Percentiles rank a stretch among this genome's conserved stretches.
Conservation (phyloP, 257 asterid genomes). For the Gentiana dahurica region DNA sequence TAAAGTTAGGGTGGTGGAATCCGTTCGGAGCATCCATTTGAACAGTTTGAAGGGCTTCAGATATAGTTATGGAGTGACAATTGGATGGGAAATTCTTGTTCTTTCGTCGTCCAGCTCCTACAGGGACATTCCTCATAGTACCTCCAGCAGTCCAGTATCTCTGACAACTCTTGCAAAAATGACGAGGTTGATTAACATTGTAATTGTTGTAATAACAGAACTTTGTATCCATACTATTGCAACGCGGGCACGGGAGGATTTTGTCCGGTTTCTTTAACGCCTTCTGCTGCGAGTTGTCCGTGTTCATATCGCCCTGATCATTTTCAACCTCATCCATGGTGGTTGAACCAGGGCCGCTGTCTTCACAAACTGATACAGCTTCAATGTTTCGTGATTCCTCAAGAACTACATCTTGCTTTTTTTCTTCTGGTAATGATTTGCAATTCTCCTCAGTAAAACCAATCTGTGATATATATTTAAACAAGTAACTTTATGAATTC, state of each 20-base stretch:
- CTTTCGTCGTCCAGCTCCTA: constrained; percentile 86
- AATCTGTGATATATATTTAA: constrained; percentile 25
- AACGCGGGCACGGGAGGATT: constrained; percentile 88
- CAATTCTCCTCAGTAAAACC: constrained; percentile 20
- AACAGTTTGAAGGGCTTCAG: constrained; percentile 50
- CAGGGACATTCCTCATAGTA: constrained; percentile 86
- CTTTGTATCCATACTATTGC: constrained; percentile 85
- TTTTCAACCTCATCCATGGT: constrained; percentile 36
- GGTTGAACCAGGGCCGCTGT: constrained; percentile 15
- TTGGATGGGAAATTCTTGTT: constrained; percentile 52
- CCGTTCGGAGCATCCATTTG: constrained; percentile 35
- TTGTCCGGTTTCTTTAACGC: constrained; percentile 71
- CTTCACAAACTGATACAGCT: constrained; percentile 18
- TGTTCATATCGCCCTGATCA: constrained; percentile 27
- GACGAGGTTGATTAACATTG: constrained; percentile 81
- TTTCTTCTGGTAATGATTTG: constrained; percentile 17
- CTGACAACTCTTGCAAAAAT: constrained; percentile 90
- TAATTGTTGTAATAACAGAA: constrained; percentile 91
- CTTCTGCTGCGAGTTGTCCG: constrained; percentile 35
- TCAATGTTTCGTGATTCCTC: constrained; percentile 23
- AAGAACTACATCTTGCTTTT: constrained; percentile 16
- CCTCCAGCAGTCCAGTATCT: constrained; percentile 98
- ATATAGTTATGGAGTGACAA: constrained; percentile 43
- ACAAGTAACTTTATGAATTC: constrained; percentile 7
- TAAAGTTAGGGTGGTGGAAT: constrained; percentile 27